Evolutionary conservation across 495 filamentous ascomycete genomes (phyloP).

Genomic region (Penicillium canescens): DNA sequence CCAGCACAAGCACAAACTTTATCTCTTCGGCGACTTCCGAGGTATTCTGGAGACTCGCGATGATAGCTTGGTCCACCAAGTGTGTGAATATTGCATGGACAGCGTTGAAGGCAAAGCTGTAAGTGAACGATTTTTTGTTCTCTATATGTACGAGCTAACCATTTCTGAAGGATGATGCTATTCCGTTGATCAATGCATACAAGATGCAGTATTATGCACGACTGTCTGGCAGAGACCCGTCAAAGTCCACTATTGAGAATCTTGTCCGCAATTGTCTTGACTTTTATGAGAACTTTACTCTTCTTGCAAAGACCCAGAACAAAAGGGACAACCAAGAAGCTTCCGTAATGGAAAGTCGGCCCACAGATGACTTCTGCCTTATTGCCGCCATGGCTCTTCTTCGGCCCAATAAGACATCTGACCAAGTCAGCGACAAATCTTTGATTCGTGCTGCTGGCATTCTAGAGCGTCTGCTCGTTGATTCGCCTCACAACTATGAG

Average conservation of each 20-base stretch:
- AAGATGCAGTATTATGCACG: constrained; percentile 58
- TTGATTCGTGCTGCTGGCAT: constrained; percentile 54
- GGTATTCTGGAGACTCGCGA: constrained; percentile 36
- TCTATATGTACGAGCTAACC: constrained; percentile 3
- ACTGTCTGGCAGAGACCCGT: constrained; percentile 40
- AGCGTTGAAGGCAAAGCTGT: constrained; percentile 34
- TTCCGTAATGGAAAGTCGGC: constrained; percentile 53
- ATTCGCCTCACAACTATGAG: constrained; percentile 60
- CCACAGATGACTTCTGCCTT: constrained; percentile 57
- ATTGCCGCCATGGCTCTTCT: constrained; percentile 58
- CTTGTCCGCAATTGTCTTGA: constrained; percentile 50
- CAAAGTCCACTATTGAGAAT: constrained; percentile 35
- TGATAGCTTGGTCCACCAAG: constrained; percentile 30
- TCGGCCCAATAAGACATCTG: constrained; percentile 31
- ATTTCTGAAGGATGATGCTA: constrained; percentile 16
- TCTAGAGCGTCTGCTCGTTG: constrained; percentile 47
- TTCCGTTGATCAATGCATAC: constrained; percentile 52
- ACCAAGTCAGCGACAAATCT: constrained; percentile 31
- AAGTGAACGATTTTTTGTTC: constrained; percentile 7
- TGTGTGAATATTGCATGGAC: constrained; percentile 22
- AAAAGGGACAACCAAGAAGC: constrained; percentile 6
- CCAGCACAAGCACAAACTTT: constrained; percentile 48
- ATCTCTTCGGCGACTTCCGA: constrained; percentile 55
- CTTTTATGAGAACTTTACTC: constrained; percentile 35
- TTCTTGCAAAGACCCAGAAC: constrained; percentile 6